Percentiles rank a stretch among this genome's conserved stretches.
phyloP scores from a whole-genome alignment of 2,329 filamentous ascomycete genomes.

The Xylariaceae sp. region DNA sequence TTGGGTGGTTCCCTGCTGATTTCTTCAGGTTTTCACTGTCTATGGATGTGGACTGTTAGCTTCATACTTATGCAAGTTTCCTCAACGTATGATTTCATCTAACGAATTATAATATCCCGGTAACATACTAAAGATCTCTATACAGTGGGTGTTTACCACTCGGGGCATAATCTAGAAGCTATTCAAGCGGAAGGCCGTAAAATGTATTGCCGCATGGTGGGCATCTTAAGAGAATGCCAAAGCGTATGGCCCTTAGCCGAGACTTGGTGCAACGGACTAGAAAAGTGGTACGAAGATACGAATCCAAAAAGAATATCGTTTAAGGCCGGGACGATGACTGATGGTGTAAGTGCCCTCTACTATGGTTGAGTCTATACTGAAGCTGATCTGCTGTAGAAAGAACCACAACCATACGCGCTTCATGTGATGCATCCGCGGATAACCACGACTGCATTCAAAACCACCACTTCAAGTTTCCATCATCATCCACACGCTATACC shows the following conservation, averaged over 20 bases:
- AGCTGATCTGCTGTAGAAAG: slow-evolving; percentile 20
- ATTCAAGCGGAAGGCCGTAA: slow-evolving; percentile 46
- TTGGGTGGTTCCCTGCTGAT: slow-evolving; percentile 6
- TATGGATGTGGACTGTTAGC: slow-evolving; percentile 58
- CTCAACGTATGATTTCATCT: slow-evolving; percentile 43
- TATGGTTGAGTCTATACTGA: neutral
- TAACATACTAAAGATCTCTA: too few species aligned
- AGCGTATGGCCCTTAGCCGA: slow-evolving; percentile 56
- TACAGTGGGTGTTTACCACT: slow-evolving; percentile 32
- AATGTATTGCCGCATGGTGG: slow-evolving; percentile 51
- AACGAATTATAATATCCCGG: too few species aligned
- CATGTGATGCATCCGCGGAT: slow-evolving; percentile 31
- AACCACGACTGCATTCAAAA: slow-evolving; percentile 21
- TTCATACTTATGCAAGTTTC: slow-evolving; percentile 55
- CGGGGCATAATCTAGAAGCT: slow-evolving; percentile 41
- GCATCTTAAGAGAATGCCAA: slow-evolving; percentile 51
- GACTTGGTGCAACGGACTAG: slow-evolving; percentile 55
- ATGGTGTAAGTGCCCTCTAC: slow-evolving; percentile 43
- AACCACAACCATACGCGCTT: slow-evolving; percentile 33
- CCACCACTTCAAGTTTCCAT: neutral
- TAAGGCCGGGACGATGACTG: slow-evolving; percentile 53
- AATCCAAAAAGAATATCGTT: slow-evolving; percentile 43
- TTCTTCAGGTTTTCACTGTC: slow-evolving; percentile 50
- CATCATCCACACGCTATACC: too few species aligned
- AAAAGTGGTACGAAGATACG: slow-evolving; percentile 50